A percentile compares a stretch with the other conserved stretches of the same genome.
Conservation (phyloP, 805 yeast species). For the Monosporozyma solicola region DNA sequence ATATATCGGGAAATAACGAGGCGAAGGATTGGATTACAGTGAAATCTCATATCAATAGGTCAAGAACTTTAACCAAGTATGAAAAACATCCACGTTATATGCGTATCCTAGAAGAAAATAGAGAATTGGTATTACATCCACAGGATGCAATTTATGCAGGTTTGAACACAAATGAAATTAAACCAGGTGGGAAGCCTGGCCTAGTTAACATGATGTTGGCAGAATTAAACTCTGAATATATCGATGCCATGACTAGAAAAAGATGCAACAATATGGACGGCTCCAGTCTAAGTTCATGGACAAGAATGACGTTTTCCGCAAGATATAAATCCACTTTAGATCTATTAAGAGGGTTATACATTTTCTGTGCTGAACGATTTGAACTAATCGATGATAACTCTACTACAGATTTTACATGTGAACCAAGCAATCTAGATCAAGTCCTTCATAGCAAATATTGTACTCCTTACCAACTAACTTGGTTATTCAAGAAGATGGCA, state of each 20-base stretch:
- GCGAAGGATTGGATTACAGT: conserved; percentile 45
- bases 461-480: conserved; percentile 66
- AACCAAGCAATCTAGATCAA: conserved; percentile 35
- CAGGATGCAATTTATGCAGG: conserved; percentile 37
- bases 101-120: conserved; percentile 49
- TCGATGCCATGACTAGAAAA: conserved; percentile 37
- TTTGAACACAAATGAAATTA: conserved; percentile 42
- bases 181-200: conserved; percentile 25
- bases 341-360: conserved; percentile 54
- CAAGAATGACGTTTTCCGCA: conserved; percentile 43
- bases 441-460: conserved; percentile 41
- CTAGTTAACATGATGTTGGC: conserved; percentile 25
- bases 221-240: conserved; percentile 31
- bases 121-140: conserved; percentile 58
- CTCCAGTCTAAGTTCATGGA: conserved; percentile 46
- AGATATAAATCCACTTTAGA: conserved; percentile 48
- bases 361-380: conserved; percentile 54
- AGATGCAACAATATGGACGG: conserved; percentile 32
- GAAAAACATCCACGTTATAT: conserved; percentile 66
- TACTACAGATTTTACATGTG: conserved; percentile 29
- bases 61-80: conserved; percentile 54
- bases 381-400: conserved; percentile 35
- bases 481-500: conserved; percentile 65
- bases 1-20: conserved; percentile 28
- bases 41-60: conserved; percentile 57